phyloP scores from a whole-genome alignment of 768 basidiomycete species.

The Boletus barrowsii region DNA sequence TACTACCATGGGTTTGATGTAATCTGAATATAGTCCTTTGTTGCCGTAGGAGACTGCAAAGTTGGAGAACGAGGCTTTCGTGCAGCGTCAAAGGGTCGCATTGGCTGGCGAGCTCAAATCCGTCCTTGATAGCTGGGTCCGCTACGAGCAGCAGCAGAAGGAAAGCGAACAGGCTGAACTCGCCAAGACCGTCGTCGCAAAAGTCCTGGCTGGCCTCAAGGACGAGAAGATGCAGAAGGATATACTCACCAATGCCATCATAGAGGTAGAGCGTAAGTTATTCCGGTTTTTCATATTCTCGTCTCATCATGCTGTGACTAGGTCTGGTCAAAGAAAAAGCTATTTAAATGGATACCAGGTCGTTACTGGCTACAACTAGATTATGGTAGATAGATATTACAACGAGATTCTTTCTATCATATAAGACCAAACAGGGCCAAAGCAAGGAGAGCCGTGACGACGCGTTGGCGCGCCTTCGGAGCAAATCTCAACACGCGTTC shows the following conservation, averaged over 20 bases:
- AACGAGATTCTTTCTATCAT: slow-evolving; percentile 9
- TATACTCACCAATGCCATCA: slow-evolving; percentile 71
- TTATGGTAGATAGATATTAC: slow-evolving; percentile 20
- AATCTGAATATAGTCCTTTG: background rate
- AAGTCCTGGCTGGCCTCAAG: slow-evolving; percentile 76
- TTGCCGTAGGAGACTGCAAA: slow-evolving; percentile 77
- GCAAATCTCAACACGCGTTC: slow-evolving; percentile 17
- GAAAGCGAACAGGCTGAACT: slow-evolving; percentile 95
- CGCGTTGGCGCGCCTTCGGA: slow-evolving; percentile 25
- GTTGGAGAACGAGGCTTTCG: slow-evolving; percentile 86
- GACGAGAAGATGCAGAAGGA: slow-evolving; percentile 91
- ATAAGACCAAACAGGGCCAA: slow-evolving; percentile 26
- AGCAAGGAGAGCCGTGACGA: slow-evolving; percentile 28
- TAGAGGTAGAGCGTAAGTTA: slow-evolving; percentile 92
- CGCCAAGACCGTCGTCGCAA: slow-evolving; percentile 82
- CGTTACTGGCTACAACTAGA: slow-evolving; percentile 29
- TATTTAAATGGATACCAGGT: slow-evolving; percentile 51
- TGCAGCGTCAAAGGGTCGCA: slow-evolving; percentile 83
- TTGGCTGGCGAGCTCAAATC: slow-evolving; percentile 87
- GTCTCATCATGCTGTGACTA: slow-evolving; percentile 31
- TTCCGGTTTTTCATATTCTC: background rate
- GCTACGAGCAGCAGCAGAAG: slow-evolving; percentile 94
- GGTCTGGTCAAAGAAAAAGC: slow-evolving; percentile 91
- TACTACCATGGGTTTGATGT: background rate
- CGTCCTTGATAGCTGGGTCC: slow-evolving; percentile 97